Base-by-base conservation (phyloP, 2,329 filamentous ascomycete genomes). In the Aspergillus alliaceus region DNA sequence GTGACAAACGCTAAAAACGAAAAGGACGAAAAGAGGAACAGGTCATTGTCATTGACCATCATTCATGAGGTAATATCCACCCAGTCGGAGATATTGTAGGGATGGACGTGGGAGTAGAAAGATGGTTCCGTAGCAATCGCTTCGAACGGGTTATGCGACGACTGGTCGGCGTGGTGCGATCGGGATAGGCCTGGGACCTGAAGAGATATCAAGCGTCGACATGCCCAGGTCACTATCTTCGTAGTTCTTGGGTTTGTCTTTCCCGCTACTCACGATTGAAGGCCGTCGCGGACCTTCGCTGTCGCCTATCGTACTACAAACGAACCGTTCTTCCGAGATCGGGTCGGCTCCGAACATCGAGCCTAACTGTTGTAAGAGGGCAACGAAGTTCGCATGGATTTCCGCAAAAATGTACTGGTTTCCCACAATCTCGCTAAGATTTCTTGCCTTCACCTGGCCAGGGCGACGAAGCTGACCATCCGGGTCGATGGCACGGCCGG, bases 371-470 rank as follows among this genome's bases (percentile, higher is more conserved):
- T 78, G 76, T 6, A 82, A 66, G n/a, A 82, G 64, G n/a, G 73
- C 75, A 18, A 80, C 77, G 67, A 86, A 85, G 53, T 80, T 74
- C 31, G 77, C 78, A 66, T 86, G 83, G 8, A 85, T 69, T 60
- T 84, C 80, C 11, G 83, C 79, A 63, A 86, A 86, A 62, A 86
- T 82, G 69, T 80, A 79, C 57, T 83, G 82, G 55, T 83, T 81
- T 35, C 83, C 83, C 6, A 84, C 80, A 50, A 86, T 84, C 65
- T 86, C 83, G 14, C 80, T 78, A n/a, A 86, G 71, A 54, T 80
- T 82, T 59, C 83, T 79, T 22, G 82, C 81, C 48, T 80, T 79
- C 64, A 82, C 80, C 54, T 82, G 81, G 48, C 81, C 81, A 5
- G 76, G 77, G 8, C 81, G 74, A 46, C 82, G 78, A 37, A 80